phyloP scores from a whole-genome alignment of 148 eudicot genomes.

The Camellia japonica region DNA sequence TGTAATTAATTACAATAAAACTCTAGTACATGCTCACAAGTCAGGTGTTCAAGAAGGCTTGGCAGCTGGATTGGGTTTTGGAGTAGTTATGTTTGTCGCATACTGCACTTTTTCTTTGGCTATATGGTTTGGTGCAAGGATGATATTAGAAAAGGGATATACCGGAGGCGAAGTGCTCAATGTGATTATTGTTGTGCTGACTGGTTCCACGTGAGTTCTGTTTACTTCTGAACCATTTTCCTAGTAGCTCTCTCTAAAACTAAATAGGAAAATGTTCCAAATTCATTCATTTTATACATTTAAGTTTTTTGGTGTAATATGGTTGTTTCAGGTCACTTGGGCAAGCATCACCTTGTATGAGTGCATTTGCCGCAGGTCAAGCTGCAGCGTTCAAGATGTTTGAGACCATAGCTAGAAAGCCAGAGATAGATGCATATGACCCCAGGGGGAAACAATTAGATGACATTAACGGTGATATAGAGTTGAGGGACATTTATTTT shows the following conservation, averaged over 20 bases:
- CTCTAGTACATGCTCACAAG: constrained; percentile 55
- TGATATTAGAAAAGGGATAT: constrained; percentile 53
- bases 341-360: constrained; percentile 56
- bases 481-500: constrained; percentile 46
- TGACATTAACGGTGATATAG: constrained; percentile 53
- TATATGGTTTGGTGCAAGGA: constrained; percentile 74
- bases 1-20: constrained; percentile 44
- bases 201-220: constrained; percentile 34
- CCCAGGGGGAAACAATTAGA: constrained; percentile 36
- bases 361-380: constrained; percentile 57
- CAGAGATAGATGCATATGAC: constrained; percentile 52
- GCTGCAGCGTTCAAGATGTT: constrained; percentile 71
- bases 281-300: neutral
- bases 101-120: constrained; percentile 65
- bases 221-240: neutral
- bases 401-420: constrained; percentile 49
- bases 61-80: constrained; percentile 65
- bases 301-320: neutral
- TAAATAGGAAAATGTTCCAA: neutral
- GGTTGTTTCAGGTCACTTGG: constrained; percentile 47
- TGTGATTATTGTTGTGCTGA: constrained; percentile 51
- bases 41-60: constrained; percentile 58
- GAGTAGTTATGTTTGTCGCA: constrained; percentile 37
- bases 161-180: constrained; percentile 65
- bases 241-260: neutral